Conservation (phyloP, 139 green algal genomes). For the Chlamydomonas urium region DNA sequence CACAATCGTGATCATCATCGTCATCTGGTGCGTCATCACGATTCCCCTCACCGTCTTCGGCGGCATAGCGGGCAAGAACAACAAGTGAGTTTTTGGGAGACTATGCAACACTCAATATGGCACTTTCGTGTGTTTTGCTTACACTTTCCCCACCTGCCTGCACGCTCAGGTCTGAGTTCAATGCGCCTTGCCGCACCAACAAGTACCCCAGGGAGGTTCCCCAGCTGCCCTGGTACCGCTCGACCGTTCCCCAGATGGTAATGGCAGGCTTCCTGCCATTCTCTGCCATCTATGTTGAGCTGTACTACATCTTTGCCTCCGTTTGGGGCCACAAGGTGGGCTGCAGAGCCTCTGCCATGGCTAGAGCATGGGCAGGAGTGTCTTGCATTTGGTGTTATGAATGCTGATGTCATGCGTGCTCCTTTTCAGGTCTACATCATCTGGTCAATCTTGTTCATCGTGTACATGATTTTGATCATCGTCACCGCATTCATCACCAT, state of each 20-base stretch:
- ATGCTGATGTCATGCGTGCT: not conserved
- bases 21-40: constrained; percentile 81
- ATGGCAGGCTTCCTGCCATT: constrained; percentile 95
- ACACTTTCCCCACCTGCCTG: not conserved
- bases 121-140: too few species aligned
- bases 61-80: constrained; percentile 70
- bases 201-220: constrained; percentile 89
- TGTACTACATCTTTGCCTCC: constrained; percentile 95
- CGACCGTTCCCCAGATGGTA: constrained; percentile 78
- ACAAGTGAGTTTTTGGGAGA: constrained; percentile 30
- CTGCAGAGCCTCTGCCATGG: too few species aligned
- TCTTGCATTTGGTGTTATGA: too few species aligned
- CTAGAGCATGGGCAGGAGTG: too few species aligned
- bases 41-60: constrained; percentile 92
- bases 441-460: constrained; percentile 90
- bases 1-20: constrained; percentile 78
- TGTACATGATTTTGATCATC: constrained; percentile 88
- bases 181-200: constrained; percentile 75
- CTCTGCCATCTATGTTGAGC: constrained; percentile 96
- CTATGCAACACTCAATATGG: too few species aligned
- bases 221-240: constrained; percentile 86
- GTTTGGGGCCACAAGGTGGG: constrained; percentile 93
- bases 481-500: constrained; percentile 93
- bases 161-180: constrained; percentile 36
- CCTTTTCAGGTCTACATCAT: constrained; percentile 82